Evolutionary conservation across 2,329 filamentous ascomycete species (phyloP).

Genomic region (Pseudogymnoascus sp.): DNA sequence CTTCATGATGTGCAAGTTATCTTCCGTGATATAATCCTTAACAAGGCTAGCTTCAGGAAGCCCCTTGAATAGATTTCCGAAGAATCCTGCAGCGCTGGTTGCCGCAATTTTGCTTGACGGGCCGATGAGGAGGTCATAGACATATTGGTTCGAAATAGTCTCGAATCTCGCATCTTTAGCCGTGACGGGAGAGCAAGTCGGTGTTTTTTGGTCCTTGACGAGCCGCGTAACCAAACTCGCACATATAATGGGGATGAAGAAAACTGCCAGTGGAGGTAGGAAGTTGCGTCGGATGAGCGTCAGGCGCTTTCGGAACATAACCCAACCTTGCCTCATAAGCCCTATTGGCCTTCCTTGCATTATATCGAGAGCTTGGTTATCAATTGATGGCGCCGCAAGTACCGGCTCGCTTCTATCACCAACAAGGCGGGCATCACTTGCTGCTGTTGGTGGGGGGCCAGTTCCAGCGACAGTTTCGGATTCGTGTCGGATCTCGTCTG

Average conservation of each 20-base stretch:
- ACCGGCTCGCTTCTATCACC: constrained; percentile 10
- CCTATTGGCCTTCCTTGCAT: constrained; percentile 63
- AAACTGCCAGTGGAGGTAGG: constrained; percentile 65
- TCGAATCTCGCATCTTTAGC: constrained; percentile 39
- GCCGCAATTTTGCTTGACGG: constrained; percentile 33
- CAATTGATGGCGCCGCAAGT: neutral
- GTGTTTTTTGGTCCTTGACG: constrained; percentile 48
- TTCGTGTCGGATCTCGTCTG: constrained; percentile 66
- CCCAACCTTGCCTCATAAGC: constrained; percentile 61
- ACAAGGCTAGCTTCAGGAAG: constrained; percentile 17
- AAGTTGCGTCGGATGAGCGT: constrained; percentile 73
- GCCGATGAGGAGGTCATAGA: constrained; percentile 33
- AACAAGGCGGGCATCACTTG: constrained; percentile 11
- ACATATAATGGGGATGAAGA: constrained; percentile 71
- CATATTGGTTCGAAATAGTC: constrained; percentile 17
- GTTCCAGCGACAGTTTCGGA: constrained; percentile 19
- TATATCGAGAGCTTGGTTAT: constrained; percentile 41
- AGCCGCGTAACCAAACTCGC: constrained; percentile 75
- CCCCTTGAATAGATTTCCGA: constrained; percentile 21
- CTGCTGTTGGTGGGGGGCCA: constrained; percentile 15
- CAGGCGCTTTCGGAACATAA: constrained; percentile 70
- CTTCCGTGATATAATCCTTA: constrained; percentile 13
- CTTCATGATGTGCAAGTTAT: constrained; percentile 40
- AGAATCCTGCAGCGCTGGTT: constrained; percentile 18
- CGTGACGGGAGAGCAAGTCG: constrained; percentile 43